These are phyloP conservation scores for Cladosporium sphaerospermum DNA, from an alignment of 2,329 filamentous ascomycete genomes.

Conservation along the genomic window DNA sequence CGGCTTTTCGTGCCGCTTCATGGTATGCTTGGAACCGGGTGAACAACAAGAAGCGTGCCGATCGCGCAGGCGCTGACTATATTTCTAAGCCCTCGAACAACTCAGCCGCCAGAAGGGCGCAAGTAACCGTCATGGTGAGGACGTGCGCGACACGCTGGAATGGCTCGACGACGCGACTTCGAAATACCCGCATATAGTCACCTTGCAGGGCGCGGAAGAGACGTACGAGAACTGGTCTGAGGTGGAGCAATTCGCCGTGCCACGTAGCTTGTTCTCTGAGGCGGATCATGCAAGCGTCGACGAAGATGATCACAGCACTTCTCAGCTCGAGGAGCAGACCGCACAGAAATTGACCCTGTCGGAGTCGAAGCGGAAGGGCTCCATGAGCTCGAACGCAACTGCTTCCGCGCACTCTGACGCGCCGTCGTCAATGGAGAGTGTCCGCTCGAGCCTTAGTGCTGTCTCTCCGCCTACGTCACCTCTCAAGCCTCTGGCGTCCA, in stretches of 20 bases:
- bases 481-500: constrained; percentile 11
- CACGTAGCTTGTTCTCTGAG: constrained; percentile 45
- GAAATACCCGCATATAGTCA: constrained; percentile 35
- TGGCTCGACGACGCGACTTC: constrained; percentile 49
- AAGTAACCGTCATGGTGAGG: constrained; percentile 37
- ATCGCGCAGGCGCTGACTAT: constrained; percentile 7
- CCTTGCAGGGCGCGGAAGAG: constrained; percentile 44
- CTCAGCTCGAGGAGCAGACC: constrained; percentile 10
- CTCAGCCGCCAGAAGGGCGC: constrained; percentile 40
- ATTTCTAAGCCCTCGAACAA: constrained; percentile 38
- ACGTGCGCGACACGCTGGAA: constrained; percentile 43
- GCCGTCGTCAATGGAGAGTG: constrained; percentile 35
- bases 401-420: constrained; percentile 33
- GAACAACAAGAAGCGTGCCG: not conserved
- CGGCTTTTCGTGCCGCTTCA: constrained; percentile 47
- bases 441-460: constrained; percentile 30
- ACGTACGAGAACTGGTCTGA: constrained; percentile 43
- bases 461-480: constrained; percentile 18
- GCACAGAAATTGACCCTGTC: constrained; percentile 6
- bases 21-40: constrained; percentile 32
- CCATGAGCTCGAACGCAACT: constrained; percentile 15
- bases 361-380: constrained; percentile 7
- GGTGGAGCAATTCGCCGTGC: constrained; percentile 44
- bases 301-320: constrained; percentile 26
- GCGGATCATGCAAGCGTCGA: constrained; percentile 38